Conservation (phyloP, 164 flowering plant species). For the Magnolia changhungtana region DNA sequence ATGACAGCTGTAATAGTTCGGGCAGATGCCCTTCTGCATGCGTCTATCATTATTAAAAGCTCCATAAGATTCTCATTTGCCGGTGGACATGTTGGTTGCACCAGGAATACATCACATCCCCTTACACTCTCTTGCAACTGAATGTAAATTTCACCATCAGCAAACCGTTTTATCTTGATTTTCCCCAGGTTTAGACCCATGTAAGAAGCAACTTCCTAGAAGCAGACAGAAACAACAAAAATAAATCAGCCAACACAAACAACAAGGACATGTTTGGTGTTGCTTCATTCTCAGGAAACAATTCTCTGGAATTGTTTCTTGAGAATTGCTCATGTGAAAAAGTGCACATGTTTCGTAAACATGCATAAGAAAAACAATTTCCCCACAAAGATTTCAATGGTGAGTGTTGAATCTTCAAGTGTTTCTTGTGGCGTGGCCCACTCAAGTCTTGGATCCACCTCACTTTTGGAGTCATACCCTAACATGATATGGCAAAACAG, state of each 20-base stretch:
- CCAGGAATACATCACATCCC: slow-evolving; percentile 82
- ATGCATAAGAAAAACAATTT: no score
- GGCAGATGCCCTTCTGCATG: slow-evolving; percentile 91
- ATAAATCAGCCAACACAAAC: not conserved
- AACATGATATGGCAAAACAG: no score
- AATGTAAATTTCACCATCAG: slow-evolving; percentile 87
- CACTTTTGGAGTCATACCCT: no score
- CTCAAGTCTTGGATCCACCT: no score
- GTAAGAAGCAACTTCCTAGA: slow-evolving; percentile 77
- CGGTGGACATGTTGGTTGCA: slow-evolving; percentile 93
- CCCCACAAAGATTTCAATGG: no score
- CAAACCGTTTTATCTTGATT: slow-evolving; percentile 68
- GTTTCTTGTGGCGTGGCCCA: no score
- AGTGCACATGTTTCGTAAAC: no score
- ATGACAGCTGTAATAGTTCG: slow-evolving; percentile 83
- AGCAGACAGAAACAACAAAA: slow-evolving; percentile 1
- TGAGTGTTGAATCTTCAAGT: no score
- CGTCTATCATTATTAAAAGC: slow-evolving; percentile 86
- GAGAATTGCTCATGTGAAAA: no score
- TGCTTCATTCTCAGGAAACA: no score
- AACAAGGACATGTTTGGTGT: not conserved
- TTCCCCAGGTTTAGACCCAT: slow-evolving; percentile 87
- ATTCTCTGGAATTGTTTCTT: no score
- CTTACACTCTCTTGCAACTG: slow-evolving; percentile 90
- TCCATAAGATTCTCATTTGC: slow-evolving; percentile 92